Percentiles rank a stretch among this genome's conserved stretches.
These are phyloP conservation scores for Piloderma croceum DNA, from an alignment of 768 basidiomycete genomes.

Conservation along the genomic window DNA sequence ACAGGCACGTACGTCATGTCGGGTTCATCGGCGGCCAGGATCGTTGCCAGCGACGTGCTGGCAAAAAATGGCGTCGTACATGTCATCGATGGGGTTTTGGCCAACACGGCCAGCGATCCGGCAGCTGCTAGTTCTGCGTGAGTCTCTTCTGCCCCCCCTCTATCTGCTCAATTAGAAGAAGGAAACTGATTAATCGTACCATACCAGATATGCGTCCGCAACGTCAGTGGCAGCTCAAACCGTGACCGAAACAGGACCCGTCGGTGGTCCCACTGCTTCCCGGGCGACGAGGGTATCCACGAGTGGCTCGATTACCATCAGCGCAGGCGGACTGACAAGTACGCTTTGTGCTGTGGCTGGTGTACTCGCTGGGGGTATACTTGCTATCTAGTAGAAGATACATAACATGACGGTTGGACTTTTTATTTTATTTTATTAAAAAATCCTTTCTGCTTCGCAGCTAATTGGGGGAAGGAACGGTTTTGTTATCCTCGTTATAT, in stretches of 20 bases:
- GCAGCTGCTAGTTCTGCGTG: conserved; percentile 50
- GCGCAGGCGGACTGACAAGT: too few relatives aligned
- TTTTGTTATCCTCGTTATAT: too few relatives aligned
- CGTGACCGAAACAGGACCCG: conserved; percentile 36
- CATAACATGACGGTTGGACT: too few relatives aligned
- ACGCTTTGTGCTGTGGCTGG: too few relatives aligned
- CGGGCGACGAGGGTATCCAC: too few relatives aligned
- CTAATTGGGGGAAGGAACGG: too few relatives aligned
- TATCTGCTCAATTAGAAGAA: neutral
- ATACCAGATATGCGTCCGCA: conserved; percentile 36
- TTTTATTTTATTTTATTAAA: too few relatives aligned
- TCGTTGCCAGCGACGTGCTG: conserved; percentile 56
- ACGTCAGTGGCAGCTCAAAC: conserved; percentile 39
- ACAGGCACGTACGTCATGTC: conserved; percentile 18
- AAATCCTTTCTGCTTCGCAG: too few relatives aligned
- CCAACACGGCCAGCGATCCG: conserved; percentile 38
- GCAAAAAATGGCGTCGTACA: conserved; percentile 67
- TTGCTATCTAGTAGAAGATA: too few relatives aligned
- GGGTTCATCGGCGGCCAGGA: conserved; percentile 43
- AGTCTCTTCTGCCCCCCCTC: conserved; percentile 18
- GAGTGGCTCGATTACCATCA: too few relatives aligned
- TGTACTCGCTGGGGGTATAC: too few relatives aligned
- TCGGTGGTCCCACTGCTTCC: too few relatives aligned
- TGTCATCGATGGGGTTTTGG: conserved; percentile 48
- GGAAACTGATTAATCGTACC: neutral